These are phyloP conservation scores for Starmerella vaccinii DNA, from an alignment of 805 yeast species.

Conservation along the genomic window DNA sequence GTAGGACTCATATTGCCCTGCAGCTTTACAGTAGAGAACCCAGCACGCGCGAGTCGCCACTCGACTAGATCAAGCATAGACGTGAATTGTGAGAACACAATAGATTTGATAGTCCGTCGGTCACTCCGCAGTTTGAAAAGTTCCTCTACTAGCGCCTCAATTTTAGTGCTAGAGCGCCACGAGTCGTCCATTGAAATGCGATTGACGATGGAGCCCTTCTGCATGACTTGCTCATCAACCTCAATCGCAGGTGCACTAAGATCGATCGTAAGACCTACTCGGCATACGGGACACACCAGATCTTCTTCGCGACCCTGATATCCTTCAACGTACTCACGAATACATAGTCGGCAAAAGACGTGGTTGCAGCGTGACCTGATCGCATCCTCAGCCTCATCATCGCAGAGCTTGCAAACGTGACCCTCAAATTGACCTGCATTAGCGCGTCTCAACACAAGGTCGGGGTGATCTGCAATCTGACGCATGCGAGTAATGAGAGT, in stretches of 20 bases:
- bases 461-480: constrained; percentile 97
- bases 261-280: constrained; percentile 83
- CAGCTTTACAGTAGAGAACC: constrained; percentile 84
- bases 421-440: constrained; percentile 36
- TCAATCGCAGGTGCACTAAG: constrained; percentile 69
- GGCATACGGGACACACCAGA: constrained; percentile 91
- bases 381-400: constrained; percentile 97
- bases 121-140: constrained; percentile 78
- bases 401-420: constrained; percentile 84
- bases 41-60: constrained; percentile 91
- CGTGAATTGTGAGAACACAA: constrained; percentile 95
- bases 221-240: constrained; percentile 41
- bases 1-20: constrained; percentile 97
- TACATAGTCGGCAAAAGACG: constrained; percentile 83
- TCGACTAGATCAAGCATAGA: constrained; percentile 93
- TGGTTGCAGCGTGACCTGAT: constrained; percentile 92
- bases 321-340: constrained; percentile 79
- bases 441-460: constrained; percentile 66
- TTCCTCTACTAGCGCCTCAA: constrained; percentile 92
- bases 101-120: constrained; percentile 79
- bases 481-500: constrained; percentile 95
- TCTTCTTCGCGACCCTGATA: constrained; percentile 45
- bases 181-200: constrained; percentile 72
- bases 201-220: constrained; percentile 65
- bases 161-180: constrained; percentile 93